Evolutionary conservation across 139 green algal species (phyloP).

Genomic region (Chlamydomonas schloesseri): DNA sequence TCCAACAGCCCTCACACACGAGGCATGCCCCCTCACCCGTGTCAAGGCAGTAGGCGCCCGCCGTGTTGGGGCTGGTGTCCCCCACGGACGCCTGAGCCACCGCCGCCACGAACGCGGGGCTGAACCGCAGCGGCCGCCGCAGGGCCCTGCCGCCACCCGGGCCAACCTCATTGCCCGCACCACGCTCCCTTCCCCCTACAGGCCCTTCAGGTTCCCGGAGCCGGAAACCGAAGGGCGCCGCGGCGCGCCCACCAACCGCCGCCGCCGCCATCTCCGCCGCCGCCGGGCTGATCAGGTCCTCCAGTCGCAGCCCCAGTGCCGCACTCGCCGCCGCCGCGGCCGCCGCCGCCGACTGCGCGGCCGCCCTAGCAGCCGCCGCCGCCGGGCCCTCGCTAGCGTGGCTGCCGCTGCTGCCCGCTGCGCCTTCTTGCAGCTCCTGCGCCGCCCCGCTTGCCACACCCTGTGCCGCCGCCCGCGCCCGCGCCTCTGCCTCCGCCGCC

Average conservation of each 20-base stretch:
- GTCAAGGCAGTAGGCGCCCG: conserved; percentile 83
- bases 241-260: not conserved
- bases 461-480: not conserved
- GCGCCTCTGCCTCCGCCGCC: conserved; percentile 36
- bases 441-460: no score
- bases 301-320: no score
- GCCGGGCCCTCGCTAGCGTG: no score
- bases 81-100: conserved; percentile 87
- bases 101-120: conserved; percentile 72
- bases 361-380: not conserved
- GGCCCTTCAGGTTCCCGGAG: no score
- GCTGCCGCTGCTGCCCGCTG: no score
- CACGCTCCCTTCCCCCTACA: no score
- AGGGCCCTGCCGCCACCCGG: no score
- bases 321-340: not conserved
- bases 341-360: not conserved
- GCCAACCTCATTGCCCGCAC: no score
- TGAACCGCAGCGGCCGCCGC: not conserved
- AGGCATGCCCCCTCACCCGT: no score
- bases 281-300: not conserved
- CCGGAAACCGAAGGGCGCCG: no score
- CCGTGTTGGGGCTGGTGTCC: conserved; percentile 85
- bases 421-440: no score
- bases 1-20: no score
- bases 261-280: not conserved